A percentile compares a stretch with the other conserved stretches of the same genome.
phyloP scores from a whole-genome alignment of 371 early-diverging fungal species.

The Mortierella sp. region DNA sequence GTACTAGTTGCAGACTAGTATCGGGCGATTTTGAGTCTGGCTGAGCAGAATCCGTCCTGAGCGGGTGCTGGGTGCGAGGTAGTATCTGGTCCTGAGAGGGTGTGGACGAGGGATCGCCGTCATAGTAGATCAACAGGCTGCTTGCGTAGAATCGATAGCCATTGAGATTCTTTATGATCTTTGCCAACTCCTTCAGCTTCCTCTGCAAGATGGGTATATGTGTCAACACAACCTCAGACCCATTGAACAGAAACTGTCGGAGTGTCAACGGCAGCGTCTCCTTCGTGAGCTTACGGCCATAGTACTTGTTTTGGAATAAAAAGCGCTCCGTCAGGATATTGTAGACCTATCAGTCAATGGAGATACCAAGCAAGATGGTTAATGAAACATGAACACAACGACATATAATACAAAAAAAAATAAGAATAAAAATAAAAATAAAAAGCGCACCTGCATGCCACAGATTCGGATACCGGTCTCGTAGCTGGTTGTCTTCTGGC shows the following conservation, averaged over 20 bases:
- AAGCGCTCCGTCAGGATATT: conserved; percentile 73
- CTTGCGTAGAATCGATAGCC: conserved; percentile 92
- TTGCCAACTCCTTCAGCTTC: conserved; percentile 75
- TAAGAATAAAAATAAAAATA: conserved; percentile 16
- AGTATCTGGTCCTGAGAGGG: neutral
- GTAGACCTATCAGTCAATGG: conserved; percentile 75
- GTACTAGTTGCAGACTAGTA: no score
- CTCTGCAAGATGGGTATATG: conserved; percentile 81
- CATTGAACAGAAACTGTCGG: conserved; percentile 82
- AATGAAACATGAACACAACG: no score
- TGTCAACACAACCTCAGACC: conserved; percentile 69
- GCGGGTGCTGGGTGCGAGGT: neutral
- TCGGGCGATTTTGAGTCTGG: no score
- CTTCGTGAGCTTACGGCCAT: conserved; percentile 85
- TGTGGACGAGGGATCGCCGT: conserved; percentile 61
- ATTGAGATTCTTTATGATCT: conserved; percentile 75
- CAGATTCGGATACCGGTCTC: conserved; percentile 94
- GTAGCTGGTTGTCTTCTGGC: conserved; percentile 90
- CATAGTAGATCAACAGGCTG: conserved; percentile 87
- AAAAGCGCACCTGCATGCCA: conserved; percentile 89
- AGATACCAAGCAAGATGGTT: no score
- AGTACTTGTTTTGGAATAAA: conserved; percentile 92
- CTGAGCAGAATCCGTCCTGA: neutral
- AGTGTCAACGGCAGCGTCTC: conserved; percentile 80
- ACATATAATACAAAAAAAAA: no score